Evolutionary conservation across 129 eudicot species (phyloP), one percentile per base, ranked within the genome.

Genomic region (Flaveria sonorensis): DNA sequence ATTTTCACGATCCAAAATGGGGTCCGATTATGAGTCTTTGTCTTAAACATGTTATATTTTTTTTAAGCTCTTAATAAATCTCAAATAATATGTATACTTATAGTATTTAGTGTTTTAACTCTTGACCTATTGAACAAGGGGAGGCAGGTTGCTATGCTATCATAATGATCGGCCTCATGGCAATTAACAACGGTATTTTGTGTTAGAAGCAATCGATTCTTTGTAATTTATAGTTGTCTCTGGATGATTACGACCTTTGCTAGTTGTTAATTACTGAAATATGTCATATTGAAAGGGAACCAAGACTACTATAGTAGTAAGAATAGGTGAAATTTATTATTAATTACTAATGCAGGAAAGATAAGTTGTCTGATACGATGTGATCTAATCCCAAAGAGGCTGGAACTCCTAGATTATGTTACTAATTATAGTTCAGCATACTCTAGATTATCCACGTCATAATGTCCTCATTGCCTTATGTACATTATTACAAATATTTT

Each of bases 391-490:
- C 74, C 81, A 6, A 68, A 68, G 57, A 53, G 57, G 19, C 74
- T 40, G 81, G 81, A 76, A 63, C 63, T 62, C 20, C 64, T 65
- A 18, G 73, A 65, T 52, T 63, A n/a, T 48, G 72, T 63, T 47
- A 48, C 63, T 51, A 30, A 75, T 63, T 62, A 26, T 63, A 42
- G 71, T 9, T n/a, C 1, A 45, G 19, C n/a, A 51, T 24, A 10
- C 42, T 3, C 32, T 14, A 16, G 16, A 30, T 12, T 23, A 30
- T 15, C 16, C 13, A 45, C 51, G 73, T 19, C 64, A 64, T 48
- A 47, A 18, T n/a, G 36, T 28, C 48, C 48, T 11, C 71, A 46
- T 73, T 20, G 26, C 56, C 78, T 59, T 13, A 15, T n/a, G 56
- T 73, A 57, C 23, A 39, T 20, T 36, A 36, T 73, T 40, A 10